Conservation (phyloP, 495 filamentous ascomycete genomes). For the Penicillium flavigenum region DNA sequence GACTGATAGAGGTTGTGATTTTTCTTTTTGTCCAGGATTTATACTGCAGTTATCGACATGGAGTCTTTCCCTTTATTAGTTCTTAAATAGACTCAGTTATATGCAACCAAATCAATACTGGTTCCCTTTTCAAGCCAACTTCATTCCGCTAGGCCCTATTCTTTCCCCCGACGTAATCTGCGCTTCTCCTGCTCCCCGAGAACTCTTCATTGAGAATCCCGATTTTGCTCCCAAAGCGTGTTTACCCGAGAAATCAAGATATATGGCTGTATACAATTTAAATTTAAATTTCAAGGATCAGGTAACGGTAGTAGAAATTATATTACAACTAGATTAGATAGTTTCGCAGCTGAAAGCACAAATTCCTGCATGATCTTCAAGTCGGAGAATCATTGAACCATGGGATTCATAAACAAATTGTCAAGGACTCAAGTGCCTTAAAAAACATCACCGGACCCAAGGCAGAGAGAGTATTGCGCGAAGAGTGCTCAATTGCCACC, state of each 20-base stretch:
- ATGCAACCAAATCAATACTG: constrained; percentile 23
- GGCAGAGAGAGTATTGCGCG: constrained; percentile 1
- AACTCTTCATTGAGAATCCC: neutral
- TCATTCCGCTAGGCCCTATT: neutral
- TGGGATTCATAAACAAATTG: constrained; percentile 21
- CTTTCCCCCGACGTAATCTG: neutral
- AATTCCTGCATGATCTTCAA: constrained; percentile 10
- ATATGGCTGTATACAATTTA: neutral
- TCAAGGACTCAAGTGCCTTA: neutral
- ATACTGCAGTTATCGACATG: constrained; percentile 22
- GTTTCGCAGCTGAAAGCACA: constrained; percentile 11
- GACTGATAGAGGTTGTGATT: constrained; percentile 35
- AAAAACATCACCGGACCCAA: neutral
- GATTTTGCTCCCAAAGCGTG: too few relatives aligned
- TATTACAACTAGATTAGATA: constrained; percentile 32
- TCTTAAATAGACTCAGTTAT: constrained; percentile 24
- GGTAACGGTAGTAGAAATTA: constrained; percentile 19
- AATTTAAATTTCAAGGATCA: neutral
- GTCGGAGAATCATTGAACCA: constrained; percentile 14
- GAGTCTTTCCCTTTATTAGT: constrained; percentile 24
- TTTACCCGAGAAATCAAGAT: neutral
- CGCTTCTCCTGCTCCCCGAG: neutral
- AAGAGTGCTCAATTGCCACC: neutral
- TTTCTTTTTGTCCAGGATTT: constrained; percentile 20
- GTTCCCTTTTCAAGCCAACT: constrained; percentile 10